Evolutionary conservation across 306 rosid species (phyloP), one percentile per base, ranked within the genome.

Genomic region (Fragaria iinumae): DNA sequence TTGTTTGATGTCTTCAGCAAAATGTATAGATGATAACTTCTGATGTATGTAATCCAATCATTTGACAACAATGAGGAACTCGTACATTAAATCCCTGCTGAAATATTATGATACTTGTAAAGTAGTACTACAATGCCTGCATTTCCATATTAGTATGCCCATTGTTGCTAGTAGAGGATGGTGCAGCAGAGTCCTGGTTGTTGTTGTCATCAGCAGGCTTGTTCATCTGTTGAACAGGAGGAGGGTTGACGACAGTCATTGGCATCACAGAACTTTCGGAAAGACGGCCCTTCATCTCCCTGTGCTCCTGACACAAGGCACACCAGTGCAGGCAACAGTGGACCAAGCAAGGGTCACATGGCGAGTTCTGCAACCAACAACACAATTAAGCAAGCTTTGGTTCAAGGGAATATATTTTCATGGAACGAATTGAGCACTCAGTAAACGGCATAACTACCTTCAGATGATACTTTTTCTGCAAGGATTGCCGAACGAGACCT

Each of bases 251-350:
- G 0, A 96, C 80, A 0, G 97, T 96, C 97, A 96, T 91, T 25
- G 90, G 90, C 77, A 88, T 79, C 27, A 76, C 90, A 8, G 77
- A 39, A 32, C 76, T 83, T 50, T 96, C 97, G 0, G 98, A 80
- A 38, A 96, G 97, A 56, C 97, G 84, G 47, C 89, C 90, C 81
- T 88, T 89, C 94, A 88, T 91, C 93, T 96, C 99, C 82, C 97
- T 79, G 85, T 96, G 99, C 89, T 96, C 98, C 79, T 92, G 97
- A 81, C 99, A 96, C 80, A 96, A 64, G 85, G 98, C 99, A 25
- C 99, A 92, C 97, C 97, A 89, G 85, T 95, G 97, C 78, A 88
- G 78, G 85, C 97, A 96, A 86, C 99, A 96, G 77, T 96, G 96
- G 36, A 91, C 96, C 88, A 90, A 76, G 87, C 99, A 96, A 47